phyloP scores from a whole-genome alignment of 2,329 filamentous ascomycete genomes.

The Penicillium sp. region DNA sequence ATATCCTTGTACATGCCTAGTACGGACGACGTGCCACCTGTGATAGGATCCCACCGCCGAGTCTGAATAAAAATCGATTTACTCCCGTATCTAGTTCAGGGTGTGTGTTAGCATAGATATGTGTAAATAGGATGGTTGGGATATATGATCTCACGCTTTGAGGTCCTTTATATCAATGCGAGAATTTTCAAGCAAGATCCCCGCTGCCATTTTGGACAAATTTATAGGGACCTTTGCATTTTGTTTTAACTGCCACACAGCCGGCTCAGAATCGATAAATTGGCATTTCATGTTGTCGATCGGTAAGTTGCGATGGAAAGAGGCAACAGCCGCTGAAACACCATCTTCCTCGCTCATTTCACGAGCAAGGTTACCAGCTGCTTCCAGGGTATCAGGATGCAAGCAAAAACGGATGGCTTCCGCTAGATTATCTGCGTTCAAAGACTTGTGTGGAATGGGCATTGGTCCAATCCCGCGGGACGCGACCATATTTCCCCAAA shows the following conservation, averaged over 20 bases:
- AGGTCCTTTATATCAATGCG: constrained; percentile 19
- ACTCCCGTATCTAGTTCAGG: constrained; percentile 19
- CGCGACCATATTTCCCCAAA: constrained; percentile 55
- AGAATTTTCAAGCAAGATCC: constrained; percentile 24
- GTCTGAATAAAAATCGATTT: constrained; percentile 33
- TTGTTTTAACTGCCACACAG: constrained; percentile 27
- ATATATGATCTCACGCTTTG: constrained; percentile 7
- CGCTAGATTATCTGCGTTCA: constrained; percentile 47
- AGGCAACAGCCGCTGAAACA: constrained; percentile 41
- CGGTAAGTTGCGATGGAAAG: constrained; percentile 44
- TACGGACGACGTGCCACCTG: constrained; percentile 24
- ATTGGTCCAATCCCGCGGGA: constrained; percentile 49
- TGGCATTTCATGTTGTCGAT: constrained; percentile 23
- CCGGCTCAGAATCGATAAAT: constrained; percentile 24
- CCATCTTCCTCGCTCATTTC: constrained; percentile 47
- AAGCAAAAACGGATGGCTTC: constrained; percentile 49
- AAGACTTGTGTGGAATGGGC: constrained; percentile 48
- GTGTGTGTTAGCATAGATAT: neutral
- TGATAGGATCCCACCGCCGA: constrained; percentile 35
- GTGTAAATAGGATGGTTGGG: neutral
- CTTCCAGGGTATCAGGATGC: constrained; percentile 34
- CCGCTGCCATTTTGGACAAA: constrained; percentile 24
- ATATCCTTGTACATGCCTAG: constrained; percentile 26
- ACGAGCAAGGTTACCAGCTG: constrained; percentile 38
- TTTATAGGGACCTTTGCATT: neutral